Percentiles rank a stretch among this genome's conserved stretches.
phyloP scores from a whole-genome alignment of 345 rosid genomes.

The Moringa oleifera region DNA sequence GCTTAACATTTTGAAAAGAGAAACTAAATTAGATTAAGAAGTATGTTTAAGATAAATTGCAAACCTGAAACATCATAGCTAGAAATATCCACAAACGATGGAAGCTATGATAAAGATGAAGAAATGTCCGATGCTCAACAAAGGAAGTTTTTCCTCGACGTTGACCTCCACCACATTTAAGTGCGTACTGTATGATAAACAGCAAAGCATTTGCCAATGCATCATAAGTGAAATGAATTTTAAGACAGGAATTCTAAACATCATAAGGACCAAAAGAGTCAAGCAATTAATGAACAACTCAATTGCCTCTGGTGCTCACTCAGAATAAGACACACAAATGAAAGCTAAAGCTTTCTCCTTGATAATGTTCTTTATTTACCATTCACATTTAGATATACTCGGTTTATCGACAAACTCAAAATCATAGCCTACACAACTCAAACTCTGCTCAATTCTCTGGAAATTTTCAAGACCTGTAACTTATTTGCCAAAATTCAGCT shows the following conservation, averaged over 20 bases:
- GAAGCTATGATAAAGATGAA: conserved; percentile 96
- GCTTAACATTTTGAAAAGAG: too few relatives aligned
- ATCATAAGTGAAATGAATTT: neutral
- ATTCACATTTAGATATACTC: too few relatives aligned
- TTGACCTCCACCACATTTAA: conserved; percentile 55
- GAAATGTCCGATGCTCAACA: conserved; percentile 91
- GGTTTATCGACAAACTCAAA: neutral
- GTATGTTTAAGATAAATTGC: conserved; percentile 8
- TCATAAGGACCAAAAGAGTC: neutral
- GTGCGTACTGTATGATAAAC: conserved; percentile 45
- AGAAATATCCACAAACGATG: conserved; percentile 98
- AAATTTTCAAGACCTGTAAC: neutral
- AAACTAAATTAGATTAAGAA: too few relatives aligned
- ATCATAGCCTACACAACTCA: neutral
- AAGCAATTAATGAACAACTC: neutral
- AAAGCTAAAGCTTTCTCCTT: too few relatives aligned
- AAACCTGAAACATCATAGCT: conserved; percentile 96
- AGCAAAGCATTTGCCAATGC: neutral
- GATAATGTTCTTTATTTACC: too few relatives aligned
- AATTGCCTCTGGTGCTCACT: neutral
- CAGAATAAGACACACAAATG: neutral
- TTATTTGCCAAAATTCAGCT: neutral
- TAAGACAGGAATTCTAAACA: too few relatives aligned
- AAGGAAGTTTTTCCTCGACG: conserved; percentile 89
- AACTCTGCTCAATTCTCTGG: neutral